phyloP scores from a whole-genome alignment of 306 rosid species.

The Amphicarpaea edgeworthii region DNA sequence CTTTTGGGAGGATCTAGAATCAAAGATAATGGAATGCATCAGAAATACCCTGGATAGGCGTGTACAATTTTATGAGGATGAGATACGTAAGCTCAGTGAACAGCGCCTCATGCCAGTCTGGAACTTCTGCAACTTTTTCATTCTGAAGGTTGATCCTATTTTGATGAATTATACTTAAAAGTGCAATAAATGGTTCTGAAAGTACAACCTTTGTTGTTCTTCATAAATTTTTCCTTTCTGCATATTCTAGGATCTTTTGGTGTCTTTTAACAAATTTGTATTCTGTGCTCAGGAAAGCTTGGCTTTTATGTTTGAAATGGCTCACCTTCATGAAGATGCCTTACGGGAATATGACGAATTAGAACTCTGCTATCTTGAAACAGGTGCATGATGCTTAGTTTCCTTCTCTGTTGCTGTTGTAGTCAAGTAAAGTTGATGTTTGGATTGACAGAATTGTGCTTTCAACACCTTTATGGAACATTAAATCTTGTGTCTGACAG shows the following conservation, averaged over 20 bases:
- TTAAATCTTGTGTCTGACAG: slow-evolving; percentile 29
- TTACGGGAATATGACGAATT: slow-evolving; percentile 95
- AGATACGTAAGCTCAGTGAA: slow-evolving; percentile 97
- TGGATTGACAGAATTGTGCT: slow-evolving; percentile 16
- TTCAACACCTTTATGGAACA: slow-evolving; percentile 22
- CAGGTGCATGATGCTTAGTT: slow-evolving; percentile 66
- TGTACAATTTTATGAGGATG: slow-evolving; percentile 97
- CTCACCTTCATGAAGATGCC: slow-evolving; percentile 96
- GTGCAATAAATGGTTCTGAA: slow-evolving; percentile 42
- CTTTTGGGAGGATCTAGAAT: slow-evolving; percentile 97
- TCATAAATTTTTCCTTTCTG: slow-evolving; percentile 19
- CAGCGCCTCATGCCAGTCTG: slow-evolving; percentile 97
- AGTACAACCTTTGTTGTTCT: slow-evolving; percentile 34
- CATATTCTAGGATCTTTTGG: slow-evolving; percentile 45
- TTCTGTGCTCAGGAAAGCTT: slow-evolving; percentile 85
- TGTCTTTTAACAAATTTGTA: slow-evolving; percentile 37
- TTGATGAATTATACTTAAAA: slow-evolving; percentile 44
- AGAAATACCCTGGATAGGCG: slow-evolving; percentile 97
- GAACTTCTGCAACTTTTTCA: slow-evolving; percentile 98
- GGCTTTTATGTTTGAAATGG: slow-evolving; percentile 99
- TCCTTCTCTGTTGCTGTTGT: slow-evolving; percentile 42
- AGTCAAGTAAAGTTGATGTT: slow-evolving; percentile 38
- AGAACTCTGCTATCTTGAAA: slow-evolving; percentile 95
- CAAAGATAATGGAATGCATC: slow-evolving; percentile 88
- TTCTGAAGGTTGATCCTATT: slow-evolving; percentile 81